Conservation (phyloP, 2,329 filamentous ascomycete genomes). For the Orbilia quercus region DNA sequence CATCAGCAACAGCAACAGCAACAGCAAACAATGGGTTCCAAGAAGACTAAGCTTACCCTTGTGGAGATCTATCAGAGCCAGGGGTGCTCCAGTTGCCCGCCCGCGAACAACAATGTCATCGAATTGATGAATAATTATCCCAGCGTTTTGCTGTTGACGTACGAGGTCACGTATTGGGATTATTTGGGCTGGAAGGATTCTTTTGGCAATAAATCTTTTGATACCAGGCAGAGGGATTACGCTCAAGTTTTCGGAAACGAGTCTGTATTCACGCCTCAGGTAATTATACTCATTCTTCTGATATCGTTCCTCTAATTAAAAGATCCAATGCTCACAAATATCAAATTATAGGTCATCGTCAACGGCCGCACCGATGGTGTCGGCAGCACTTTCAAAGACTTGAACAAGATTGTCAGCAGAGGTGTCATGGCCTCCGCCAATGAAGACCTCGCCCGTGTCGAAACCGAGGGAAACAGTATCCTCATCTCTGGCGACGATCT, state of each 20-base stretch:
- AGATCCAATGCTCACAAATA: too few species aligned
- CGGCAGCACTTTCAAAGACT: slow-evolving; percentile 55
- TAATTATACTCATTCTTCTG: neutral
- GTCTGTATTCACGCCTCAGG: slow-evolving; percentile 61
- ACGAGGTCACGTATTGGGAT: slow-evolving; percentile 63
- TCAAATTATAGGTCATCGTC: slow-evolving; percentile 59
- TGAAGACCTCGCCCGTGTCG: slow-evolving; percentile 42
- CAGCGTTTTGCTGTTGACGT: slow-evolving; percentile 62
- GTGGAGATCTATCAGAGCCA: slow-evolving; percentile 63
- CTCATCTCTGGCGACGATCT: slow-evolving; percentile 37
- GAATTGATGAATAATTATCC: slow-evolving; percentile 59
- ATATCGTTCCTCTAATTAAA: neutral
- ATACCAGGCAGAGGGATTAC: slow-evolving; percentile 62
- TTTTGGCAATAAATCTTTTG: slow-evolving; percentile 60
- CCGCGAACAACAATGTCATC: slow-evolving; percentile 61
- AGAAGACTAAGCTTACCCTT: slow-evolving; percentile 58
- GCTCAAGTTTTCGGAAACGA: slow-evolving; percentile 61
- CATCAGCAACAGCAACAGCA: slow-evolving; percentile 4
- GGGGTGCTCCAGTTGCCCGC: slow-evolving; percentile 62
- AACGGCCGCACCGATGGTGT: slow-evolving; percentile 61
- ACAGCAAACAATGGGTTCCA: slow-evolving; percentile 20
- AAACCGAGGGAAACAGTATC: slow-evolving; percentile 46
- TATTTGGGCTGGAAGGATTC: slow-evolving; percentile 62
- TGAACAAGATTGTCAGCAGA: slow-evolving; percentile 50
- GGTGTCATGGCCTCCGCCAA: slow-evolving; percentile 49